Evolutionary conservation across 176 grass and related monocot species (phyloP).

Genomic region (Aegilops speltoides): DNA sequence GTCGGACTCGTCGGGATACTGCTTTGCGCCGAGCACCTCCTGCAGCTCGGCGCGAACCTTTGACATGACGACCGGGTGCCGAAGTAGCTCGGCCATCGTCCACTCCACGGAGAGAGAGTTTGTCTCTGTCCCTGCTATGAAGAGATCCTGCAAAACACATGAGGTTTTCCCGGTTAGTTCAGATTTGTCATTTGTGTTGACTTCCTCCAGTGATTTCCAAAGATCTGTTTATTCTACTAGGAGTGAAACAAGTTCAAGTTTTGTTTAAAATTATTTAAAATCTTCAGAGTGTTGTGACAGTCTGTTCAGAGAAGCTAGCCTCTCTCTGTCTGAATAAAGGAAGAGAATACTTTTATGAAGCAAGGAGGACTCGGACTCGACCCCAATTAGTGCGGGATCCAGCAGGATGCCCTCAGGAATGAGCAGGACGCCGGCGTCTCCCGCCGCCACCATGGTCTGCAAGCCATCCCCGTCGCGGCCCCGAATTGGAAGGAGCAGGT

Average conservation of each 20-base stretch:
- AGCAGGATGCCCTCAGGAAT: too few species aligned
- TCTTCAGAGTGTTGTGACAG: too few species aligned
- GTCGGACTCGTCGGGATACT: constrained; percentile 22
- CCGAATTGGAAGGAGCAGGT: too few species aligned
- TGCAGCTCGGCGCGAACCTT: constrained; percentile 47
- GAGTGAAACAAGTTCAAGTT: neutral
- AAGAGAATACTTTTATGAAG: too few species aligned
- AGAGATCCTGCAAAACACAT: constrained; percentile 24
- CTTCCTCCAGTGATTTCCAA: neutral
- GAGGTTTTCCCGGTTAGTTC: neutral
- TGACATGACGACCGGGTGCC: constrained; percentile 41
- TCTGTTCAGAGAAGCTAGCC: too few species aligned
- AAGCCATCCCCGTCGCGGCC: too few species aligned
- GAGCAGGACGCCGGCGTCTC: too few species aligned
- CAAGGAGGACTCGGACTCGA: too few species aligned
- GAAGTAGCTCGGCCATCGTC: constrained; percentile 63
- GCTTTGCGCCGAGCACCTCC: constrained; percentile 23
- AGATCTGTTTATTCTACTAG: neutral
- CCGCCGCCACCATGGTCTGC: too few species aligned
- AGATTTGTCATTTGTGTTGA: neutral
- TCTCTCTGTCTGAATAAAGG: too few species aligned
- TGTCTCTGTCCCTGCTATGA: constrained; percentile 42
- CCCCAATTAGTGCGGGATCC: too few species aligned
- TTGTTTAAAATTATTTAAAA: too few species aligned
- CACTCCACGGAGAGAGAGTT: constrained; percentile 50